phyloP scores from a whole-genome alignment of 768 basidiomycete genomes.

The Boletus rubroflammeus region DNA sequence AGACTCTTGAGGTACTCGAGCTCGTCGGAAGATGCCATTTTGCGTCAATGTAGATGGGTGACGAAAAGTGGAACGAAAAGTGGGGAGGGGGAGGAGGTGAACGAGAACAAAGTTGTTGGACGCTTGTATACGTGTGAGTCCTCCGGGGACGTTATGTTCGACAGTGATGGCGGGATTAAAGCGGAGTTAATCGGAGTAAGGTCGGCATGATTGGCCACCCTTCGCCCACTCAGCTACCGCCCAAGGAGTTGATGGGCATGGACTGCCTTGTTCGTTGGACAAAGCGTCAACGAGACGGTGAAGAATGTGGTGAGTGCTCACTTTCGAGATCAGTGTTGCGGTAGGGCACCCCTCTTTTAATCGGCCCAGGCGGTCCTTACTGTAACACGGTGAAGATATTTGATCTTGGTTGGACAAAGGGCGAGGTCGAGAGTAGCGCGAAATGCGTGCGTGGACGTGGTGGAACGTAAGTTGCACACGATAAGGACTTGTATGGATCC shows the following conservation, averaged over 20 bases:
- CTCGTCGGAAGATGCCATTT: constrained; percentile 70
- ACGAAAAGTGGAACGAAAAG: neutral
- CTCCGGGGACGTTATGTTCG: constrained; percentile 2
- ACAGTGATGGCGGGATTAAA: constrained; percentile 12
- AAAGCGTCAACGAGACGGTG: neutral
- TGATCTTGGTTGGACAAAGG: neutral
- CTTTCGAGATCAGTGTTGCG: neutral
- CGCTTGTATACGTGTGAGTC: neutral
- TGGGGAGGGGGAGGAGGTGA: neutral
- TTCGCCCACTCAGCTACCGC: neutral
- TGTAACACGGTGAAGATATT: too few species aligned
- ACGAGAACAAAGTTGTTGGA: neutral
- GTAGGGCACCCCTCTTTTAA: neutral
- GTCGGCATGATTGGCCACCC: neutral
- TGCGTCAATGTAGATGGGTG: neutral
- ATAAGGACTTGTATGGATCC: neutral
- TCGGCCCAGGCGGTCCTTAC: too few species aligned
- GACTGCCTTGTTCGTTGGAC: neutral
- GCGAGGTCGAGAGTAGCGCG: neutral
- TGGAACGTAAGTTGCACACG: neutral
- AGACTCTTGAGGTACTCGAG: constrained; percentile 94
- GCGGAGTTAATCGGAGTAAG: constrained; percentile 22
- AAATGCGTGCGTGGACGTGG: neutral
- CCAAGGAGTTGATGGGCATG: neutral
- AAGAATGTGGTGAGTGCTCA: neutral